phyloP scores from a whole-genome alignment of 495 filamentous ascomycete species.

The Neurospora sp. region DNA sequence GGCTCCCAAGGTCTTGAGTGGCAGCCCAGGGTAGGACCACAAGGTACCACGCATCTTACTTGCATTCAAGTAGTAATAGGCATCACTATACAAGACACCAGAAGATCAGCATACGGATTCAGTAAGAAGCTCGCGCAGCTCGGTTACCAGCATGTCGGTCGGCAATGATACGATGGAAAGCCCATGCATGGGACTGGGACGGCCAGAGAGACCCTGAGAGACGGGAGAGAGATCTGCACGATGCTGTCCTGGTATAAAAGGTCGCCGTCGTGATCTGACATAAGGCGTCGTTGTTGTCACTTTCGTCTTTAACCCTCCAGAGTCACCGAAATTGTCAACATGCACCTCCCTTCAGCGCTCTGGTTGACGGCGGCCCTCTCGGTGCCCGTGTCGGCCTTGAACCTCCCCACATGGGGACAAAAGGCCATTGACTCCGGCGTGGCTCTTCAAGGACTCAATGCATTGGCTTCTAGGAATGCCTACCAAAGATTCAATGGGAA shows the following conservation, averaged over 20 bases:
- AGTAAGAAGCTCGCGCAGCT: neutral
- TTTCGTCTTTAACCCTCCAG: neutral
- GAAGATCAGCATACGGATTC: neutral
- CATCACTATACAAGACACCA: neutral
- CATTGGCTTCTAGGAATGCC: slow-evolving; percentile 9
- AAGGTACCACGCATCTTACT: neutral
- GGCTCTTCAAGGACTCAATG: slow-evolving; percentile 15
- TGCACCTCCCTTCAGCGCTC: neutral
- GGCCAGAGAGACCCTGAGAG: neutral
- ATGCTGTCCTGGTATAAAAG: neutral
- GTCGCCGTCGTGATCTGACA: neutral
- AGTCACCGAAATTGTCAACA: neutral
- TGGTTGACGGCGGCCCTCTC: slow-evolving; percentile 5
- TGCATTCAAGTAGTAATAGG: neutral
- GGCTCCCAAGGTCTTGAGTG: neutral
- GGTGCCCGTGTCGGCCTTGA: slow-evolving; percentile 2
- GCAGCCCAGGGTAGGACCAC: neutral
- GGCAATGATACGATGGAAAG: neutral
- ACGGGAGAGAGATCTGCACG: neutral
- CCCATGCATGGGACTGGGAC: neutral
- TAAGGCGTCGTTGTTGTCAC: neutral
- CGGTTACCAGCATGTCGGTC: neutral
- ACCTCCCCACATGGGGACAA: slow-evolving; percentile 10
- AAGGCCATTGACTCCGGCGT: slow-evolving; percentile 14
- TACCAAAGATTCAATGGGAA: slow-evolving; percentile 3